Base-by-base conservation (phyloP, 2,329 filamentous ascomycete genomes). In the Fusarium bactridioides region DNA sequence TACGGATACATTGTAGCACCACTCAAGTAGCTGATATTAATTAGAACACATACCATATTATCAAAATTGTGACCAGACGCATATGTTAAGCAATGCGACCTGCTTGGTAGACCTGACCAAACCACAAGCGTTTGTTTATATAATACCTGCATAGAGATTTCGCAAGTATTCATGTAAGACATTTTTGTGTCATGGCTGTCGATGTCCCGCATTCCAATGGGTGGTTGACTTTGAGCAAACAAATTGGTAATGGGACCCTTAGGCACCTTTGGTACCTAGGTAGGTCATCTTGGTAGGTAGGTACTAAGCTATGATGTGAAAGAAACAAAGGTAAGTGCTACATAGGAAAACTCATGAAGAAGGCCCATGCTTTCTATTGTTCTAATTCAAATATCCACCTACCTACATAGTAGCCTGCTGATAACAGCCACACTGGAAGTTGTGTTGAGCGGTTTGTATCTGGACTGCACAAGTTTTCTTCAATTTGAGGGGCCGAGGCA, bases 121-220 rank as follows among this genome's bases (percentile, higher is more conserved):
- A 38, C 33, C 23, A 53, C 10, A 25, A 38, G 50, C 10, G 35
- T 21, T 54, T 27, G 33, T 38, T 54, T 27, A n/a, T 25, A 40
- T 12, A 25, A 31, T 21, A 19, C 47, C 48, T 35, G 25, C 23
- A 40, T 38, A 18, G 13, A n/a, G 15, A n/a, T 18, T 40, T 40
- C 23, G 19, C 19, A 19, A 9, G 31, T 25, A 27, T 45, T 45
- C 19, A 47, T 64, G 47, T 44, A 44, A 50, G 50, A 69, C 50
- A 58, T 35, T 25, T 19, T 47, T 50, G 40, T 37, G 40, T 21
- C 15, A 43, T 43, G 35, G 19, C 29, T 41, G 25, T 64, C 25
- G 37, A 44, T 54, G 45, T 64, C 45, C 62, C 66, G 64, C 58
- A 59, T 69, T 51, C 69, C 44, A 47, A 25, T 19, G 11, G 41